These are phyloP conservation scores for Cryptomeria japonica DNA, from an alignment of 75 land plant genomes.

Conservation along the genomic window DNA sequence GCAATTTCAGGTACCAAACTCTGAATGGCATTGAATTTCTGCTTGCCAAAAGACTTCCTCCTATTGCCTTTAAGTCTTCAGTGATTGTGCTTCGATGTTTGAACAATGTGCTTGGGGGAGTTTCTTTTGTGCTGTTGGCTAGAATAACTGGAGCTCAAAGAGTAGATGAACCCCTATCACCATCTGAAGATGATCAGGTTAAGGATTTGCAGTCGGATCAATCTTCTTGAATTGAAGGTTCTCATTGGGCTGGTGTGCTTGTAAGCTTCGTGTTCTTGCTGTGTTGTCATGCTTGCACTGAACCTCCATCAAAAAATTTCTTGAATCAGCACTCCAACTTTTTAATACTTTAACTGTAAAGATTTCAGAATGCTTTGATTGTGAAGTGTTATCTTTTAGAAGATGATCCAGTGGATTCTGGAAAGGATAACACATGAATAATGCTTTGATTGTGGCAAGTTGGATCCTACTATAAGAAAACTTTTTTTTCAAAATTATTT, in stretches of 20 bases:
- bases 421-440: background rate
- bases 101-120: constrained; percentile 88
- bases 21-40: constrained; percentile 84
- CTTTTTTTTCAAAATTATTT: too few species aligned
- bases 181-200: background rate
- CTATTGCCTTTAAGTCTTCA: constrained; percentile 60
- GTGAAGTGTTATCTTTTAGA: background rate
- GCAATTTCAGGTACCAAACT: constrained; percentile 90
- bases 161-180: constrained; percentile 15
- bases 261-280: too few species aligned
- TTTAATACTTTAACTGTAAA: background rate
- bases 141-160: constrained; percentile 91
- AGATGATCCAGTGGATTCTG: background rate
- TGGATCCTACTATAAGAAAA: too few species aligned
- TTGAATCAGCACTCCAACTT: background rate
- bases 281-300: too few species aligned
- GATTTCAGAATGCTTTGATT: background rate
- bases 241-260: too few species aligned
- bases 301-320: too few species aligned
- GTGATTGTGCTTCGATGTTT: constrained; percentile 71
- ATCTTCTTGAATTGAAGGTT: too few species aligned
- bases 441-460: too few species aligned
- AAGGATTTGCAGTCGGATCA: background rate
- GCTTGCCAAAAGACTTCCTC: constrained; percentile 54
- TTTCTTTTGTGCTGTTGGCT: constrained; percentile 84